Evolutionary conservation across 805 yeast species (phyloP).

Genomic region (Cyberlindnera sargentensis): DNA sequence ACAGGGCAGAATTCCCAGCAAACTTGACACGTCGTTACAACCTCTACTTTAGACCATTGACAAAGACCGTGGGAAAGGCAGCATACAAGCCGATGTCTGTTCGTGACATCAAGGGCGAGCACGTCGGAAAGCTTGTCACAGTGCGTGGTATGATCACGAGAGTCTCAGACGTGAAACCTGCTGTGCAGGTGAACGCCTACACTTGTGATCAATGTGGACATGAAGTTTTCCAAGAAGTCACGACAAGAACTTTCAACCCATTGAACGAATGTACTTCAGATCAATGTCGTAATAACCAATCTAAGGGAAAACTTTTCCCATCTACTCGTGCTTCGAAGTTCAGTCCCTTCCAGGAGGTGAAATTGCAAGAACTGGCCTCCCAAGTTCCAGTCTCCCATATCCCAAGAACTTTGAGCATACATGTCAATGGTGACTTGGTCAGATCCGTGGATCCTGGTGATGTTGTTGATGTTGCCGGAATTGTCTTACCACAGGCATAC

Average conservation of each 20-base stretch:
- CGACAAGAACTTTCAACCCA: conserved; percentile 80
- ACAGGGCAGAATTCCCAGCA: conserved; percentile 65
- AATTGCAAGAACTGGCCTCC: conserved; percentile 87
- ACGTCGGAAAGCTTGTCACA: conserved; percentile 81
- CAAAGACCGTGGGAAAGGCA: conserved; percentile 27
- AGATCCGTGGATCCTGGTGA: conserved; percentile 91
- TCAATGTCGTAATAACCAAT: conserved; percentile 69
- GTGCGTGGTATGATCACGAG: conserved; percentile 93
- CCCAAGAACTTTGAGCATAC: conserved; percentile 80
- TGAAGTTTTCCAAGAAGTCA: conserved; percentile 94
- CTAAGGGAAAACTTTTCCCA: conserved; percentile 85
- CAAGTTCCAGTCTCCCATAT: conserved; percentile 99
- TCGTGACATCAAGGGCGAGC: conserved; percentile 78
- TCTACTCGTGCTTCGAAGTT: conserved; percentile 95
- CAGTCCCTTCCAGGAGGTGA: conserved; percentile 90
- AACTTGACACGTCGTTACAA: conserved; percentile 80
- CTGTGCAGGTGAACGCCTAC: conserved; percentile 85
- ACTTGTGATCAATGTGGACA: conserved; percentile 97
- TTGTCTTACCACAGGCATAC: conserved; percentile 89
- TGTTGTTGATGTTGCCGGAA: conserved; percentile 86
- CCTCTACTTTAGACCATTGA: conserved; percentile 78
- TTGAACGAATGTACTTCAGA: conserved; percentile 77
- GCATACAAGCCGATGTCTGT: conserved; percentile 64
- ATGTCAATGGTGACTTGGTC: conserved; percentile 88
- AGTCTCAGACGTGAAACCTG: conserved; percentile 93